Evolutionary conservation across 306 rosid species (phyloP).

Genomic region (Carpinus viminea): DNA sequence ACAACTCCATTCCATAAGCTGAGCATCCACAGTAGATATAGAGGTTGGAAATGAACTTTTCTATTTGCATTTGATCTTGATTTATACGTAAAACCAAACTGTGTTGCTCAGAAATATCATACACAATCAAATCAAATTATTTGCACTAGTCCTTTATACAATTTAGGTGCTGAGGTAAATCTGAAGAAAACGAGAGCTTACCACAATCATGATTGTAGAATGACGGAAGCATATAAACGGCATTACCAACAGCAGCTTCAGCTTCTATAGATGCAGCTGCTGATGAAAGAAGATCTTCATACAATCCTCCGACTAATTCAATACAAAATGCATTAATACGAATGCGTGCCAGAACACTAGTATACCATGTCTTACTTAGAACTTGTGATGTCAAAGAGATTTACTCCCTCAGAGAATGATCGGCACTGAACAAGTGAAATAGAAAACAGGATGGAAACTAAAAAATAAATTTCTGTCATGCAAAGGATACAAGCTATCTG

Average conservation of each 20-base stretch:
- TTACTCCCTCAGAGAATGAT: slow-evolving; percentile 12
- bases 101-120: neutral
- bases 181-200: slow-evolving; percentile 30
- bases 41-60: neutral
- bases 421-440: neutral
- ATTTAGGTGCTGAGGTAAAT: slow-evolving; percentile 11
- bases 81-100: neutral
- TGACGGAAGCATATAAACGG: slow-evolving; percentile 85
- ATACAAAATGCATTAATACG: slow-evolving; percentile 86
- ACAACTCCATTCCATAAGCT: neutral
- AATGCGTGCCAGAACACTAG: slow-evolving; percentile 67
- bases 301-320: slow-evolving; percentile 61
- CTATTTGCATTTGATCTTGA: neutral
- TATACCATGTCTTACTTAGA: slow-evolving; percentile 83
- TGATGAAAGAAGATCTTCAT: slow-evolving; percentile 72
- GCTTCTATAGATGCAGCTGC: slow-evolving; percentile 76
- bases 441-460: slow-evolving; percentile 1
- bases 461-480: slow-evolving; percentile 9
- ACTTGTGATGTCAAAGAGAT: slow-evolving; percentile 68
- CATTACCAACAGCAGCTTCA: slow-evolving; percentile 83
- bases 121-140: neutral
- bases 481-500: slow-evolving; percentile 76
- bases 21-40: neutral
- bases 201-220: slow-evolving; percentile 97
- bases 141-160: neutral